phyloP scores from a whole-genome alignment of 345 rosid species.

The Arabis alpina region DNA sequence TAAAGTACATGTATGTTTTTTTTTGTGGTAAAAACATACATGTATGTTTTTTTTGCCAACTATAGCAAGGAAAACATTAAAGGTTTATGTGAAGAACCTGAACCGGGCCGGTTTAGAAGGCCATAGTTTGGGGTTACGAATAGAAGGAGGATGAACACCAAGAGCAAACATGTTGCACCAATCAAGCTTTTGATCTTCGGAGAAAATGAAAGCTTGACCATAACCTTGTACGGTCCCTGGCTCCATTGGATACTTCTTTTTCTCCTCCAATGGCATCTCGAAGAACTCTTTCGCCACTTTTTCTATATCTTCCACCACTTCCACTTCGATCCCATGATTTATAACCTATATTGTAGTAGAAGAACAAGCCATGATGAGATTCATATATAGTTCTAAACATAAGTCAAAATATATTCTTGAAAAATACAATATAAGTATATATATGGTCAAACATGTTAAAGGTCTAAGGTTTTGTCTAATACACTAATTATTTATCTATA shows the following conservation, averaged over 20 bases:
- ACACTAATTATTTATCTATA: not conserved
- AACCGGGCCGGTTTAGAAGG: conserved; percentile 70
- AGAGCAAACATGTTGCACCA: conserved; percentile 99
- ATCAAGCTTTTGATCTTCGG: conserved; percentile 92
- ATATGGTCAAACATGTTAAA: conserved; percentile 2
- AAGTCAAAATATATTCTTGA: not conserved
- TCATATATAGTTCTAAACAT: not conserved
- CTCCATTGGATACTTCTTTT: conserved; percentile 80
- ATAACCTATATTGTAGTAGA: conserved; percentile 53
- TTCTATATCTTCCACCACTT: conserved; percentile 64
- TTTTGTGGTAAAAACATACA: no score
- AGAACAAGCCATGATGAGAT: conserved; percentile 14
- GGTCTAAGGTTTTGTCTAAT: conserved; percentile 4
- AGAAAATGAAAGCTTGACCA: conserved; percentile 94
- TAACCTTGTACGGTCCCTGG: conserved; percentile 96
- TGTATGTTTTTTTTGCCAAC: no score
- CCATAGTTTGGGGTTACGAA: conserved; percentile 83
- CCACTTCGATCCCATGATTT: conserved; percentile 74
- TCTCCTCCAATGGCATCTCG: conserved; percentile 81
- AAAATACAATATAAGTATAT: not conserved
- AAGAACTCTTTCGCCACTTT: conserved; percentile 75
- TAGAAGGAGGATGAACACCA: conserved; percentile 73
- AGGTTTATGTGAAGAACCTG: conserved; percentile 52
- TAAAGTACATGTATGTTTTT: no score
- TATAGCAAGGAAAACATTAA: not conserved